Evolutionary conservation across 805 yeast species (phyloP).

Genomic region (Phaffomyces antillensis): DNA sequence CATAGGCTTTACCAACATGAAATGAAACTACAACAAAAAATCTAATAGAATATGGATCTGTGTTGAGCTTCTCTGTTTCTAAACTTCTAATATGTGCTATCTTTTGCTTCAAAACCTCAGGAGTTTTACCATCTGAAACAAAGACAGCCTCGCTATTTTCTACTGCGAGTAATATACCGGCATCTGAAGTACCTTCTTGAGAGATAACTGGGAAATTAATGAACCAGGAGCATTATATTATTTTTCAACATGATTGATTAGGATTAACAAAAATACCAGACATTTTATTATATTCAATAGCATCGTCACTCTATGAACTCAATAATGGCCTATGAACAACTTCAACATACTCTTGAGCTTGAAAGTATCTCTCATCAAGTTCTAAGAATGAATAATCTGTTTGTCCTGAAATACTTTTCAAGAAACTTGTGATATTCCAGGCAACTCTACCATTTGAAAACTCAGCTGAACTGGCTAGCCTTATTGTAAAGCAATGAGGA

Average conservation of each 20-base stretch:
- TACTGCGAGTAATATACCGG: constrained; percentile 26
- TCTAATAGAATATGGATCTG: constrained; percentile 33
- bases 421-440: constrained; percentile 39
- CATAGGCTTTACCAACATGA: constrained; percentile 32
- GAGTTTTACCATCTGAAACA: not conserved
- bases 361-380: constrained; percentile 26
- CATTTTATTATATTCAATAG: constrained; percentile 1
- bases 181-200: constrained; percentile 36
- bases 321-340: constrained; percentile 32
- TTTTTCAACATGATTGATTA: constrained; percentile 21
- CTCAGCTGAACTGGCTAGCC: constrained; percentile 30
- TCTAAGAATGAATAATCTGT: constrained; percentile 20
- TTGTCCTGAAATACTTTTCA: constrained; percentile 35
- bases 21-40: constrained; percentile 31
- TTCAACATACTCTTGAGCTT: constrained; percentile 34
- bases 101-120: not conserved
- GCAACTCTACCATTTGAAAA: constrained; percentile 37
- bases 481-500: constrained; percentile 32
- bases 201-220: constrained; percentile 33
- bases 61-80: constrained; percentile 18
- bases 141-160: not conserved
- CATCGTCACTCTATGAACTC: constrained; percentile 25
- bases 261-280: constrained; percentile 28
- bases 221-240: not conserved
- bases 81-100: not conserved